Evolutionary conservation across 208 protist genomes (phyloP).

Genomic region (Acanthamoeba sp.): DNA sequence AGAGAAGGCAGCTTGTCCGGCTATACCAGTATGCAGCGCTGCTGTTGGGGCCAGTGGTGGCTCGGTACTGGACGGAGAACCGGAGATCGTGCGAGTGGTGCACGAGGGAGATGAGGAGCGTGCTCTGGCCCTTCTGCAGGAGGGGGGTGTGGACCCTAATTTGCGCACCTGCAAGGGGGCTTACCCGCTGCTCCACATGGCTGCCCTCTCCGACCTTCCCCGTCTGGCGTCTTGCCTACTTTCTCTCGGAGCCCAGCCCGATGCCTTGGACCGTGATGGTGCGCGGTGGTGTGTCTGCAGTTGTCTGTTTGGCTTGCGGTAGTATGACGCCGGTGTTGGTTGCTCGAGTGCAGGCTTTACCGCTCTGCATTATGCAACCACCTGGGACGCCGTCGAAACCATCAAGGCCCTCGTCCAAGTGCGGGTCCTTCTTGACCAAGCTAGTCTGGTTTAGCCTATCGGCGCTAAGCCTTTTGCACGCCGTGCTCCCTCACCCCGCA

Average conservation of each 20-base stretch:
- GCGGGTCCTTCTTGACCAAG: neutral
- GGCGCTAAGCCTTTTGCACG: no score
- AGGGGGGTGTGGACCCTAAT: neutral
- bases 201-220: neutral
- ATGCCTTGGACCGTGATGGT: constrained; percentile 33
- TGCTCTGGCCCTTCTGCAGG: neutral
- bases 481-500: neutral
- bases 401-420: neutral
- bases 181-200: constrained; percentile 41
- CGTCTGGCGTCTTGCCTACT: neutral
- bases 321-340: neutral
- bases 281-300: neutral
- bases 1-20: no score
- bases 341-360: neutral
- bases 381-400: constrained; percentile 17
- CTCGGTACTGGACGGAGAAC: constrained; percentile 21
- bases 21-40: no score
- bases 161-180: neutral
- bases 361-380: constrained; percentile 23
- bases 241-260: neutral
- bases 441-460: no score
- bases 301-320: no score
- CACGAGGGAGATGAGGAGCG: constrained; percentile 27
- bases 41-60: no score
- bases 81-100: constrained; percentile 24